Evolutionary conservation across 169 alveolate species (phyloP).

Genomic region (Cryptosporidium sp.): DNA sequence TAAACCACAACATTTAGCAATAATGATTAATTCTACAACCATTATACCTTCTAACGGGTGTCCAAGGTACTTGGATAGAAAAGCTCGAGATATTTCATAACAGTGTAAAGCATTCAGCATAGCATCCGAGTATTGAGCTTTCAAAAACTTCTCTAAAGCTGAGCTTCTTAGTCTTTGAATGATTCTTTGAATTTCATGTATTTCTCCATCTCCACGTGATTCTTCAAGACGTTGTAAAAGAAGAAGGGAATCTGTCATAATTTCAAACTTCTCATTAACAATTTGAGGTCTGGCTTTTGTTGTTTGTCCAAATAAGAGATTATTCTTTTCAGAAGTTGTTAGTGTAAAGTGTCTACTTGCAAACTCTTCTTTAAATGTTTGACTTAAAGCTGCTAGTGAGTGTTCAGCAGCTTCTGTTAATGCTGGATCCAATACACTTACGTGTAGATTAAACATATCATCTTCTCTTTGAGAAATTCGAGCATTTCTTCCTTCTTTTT

Average conservation of each 20-base stretch:
- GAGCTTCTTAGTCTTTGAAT: conserved; percentile 79
- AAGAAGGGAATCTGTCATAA: conserved; percentile 60
- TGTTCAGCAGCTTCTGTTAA: conserved; percentile 65
- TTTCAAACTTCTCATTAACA: conserved; percentile 50
- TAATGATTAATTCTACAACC: conserved; percentile 86
- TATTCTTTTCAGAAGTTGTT: conserved; percentile 62
- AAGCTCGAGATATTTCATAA: conserved; percentile 79
- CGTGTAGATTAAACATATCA: conserved; percentile 68
- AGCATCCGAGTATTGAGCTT: conserved; percentile 80
- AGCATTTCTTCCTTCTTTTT: background rate
- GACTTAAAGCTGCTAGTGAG: conserved; percentile 62
- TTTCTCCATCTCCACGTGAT: conserved; percentile 63
- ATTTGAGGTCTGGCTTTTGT: conserved; percentile 63
- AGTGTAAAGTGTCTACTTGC: conserved; percentile 73
- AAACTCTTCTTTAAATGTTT: conserved; percentile 61
- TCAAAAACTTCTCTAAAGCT: conserved; percentile 79
- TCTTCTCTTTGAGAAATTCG: conserved; percentile 49
- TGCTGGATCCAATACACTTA: conserved; percentile 67
- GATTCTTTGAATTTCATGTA: conserved; percentile 79
- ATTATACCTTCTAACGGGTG: conserved; percentile 83
- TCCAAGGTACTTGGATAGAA: conserved; percentile 79
- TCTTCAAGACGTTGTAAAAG: conserved; percentile 64
- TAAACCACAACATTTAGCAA: conserved; percentile 86
- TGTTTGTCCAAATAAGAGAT: conserved; percentile 64
- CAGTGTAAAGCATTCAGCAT: conserved; percentile 81